A percentile compares a stretch with the other conserved stretches of the same genome.
Evolutionary conservation across 768 basidiomycete species (phyloP).

Genomic region (Cubamyces sp.): DNA sequence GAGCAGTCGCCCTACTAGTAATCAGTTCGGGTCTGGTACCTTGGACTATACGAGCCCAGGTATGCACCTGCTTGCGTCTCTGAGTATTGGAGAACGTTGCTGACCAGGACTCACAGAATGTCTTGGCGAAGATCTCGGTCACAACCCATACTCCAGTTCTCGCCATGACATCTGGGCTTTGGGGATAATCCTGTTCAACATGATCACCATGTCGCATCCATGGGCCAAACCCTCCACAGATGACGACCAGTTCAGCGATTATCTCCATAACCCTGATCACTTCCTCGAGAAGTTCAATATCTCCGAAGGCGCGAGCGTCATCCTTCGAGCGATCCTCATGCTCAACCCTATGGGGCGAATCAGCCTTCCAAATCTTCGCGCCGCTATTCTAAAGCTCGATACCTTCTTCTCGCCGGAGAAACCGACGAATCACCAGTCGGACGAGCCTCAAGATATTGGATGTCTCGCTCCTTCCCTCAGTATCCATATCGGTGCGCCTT

Average conservation of each 20-base stretch:
- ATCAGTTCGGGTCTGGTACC: slow-evolving; percentile 31
- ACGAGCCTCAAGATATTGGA: not conserved
- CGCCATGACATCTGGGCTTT: slow-evolving; percentile 76
- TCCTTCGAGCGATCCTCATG: slow-evolving; percentile 62
- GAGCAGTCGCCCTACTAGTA: slow-evolving; percentile 23
- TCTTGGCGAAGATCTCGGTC: slow-evolving; percentile 47
- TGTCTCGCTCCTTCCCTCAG: not conserved
- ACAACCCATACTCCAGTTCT: slow-evolving; percentile 55
- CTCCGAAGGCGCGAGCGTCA: slow-evolving; percentile 47
- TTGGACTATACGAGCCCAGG: slow-evolving; percentile 29
- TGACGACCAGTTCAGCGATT: slow-evolving; percentile 51
- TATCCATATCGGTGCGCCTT: not conserved
- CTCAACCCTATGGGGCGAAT: slow-evolving; percentile 66
- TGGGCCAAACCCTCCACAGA: slow-evolving; percentile 53
- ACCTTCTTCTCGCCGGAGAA: slow-evolving; percentile 62
- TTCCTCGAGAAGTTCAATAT: slow-evolving; percentile 53
- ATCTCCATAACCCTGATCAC: slow-evolving; percentile 58
- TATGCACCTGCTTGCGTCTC: no score
- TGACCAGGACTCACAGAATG: slow-evolving; percentile 5
- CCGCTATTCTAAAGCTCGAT: slow-evolving; percentile 55
- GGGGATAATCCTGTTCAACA: slow-evolving; percentile 83
- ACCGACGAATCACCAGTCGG: slow-evolving; percentile 35
- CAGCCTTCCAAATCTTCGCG: slow-evolving; percentile 60
- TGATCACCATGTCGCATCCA: slow-evolving; percentile 66
- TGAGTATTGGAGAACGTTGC: no score